Evolutionary conservation across 768 basidiomycete genomes (phyloP).

Genomic region (Mycena pura): DNA sequence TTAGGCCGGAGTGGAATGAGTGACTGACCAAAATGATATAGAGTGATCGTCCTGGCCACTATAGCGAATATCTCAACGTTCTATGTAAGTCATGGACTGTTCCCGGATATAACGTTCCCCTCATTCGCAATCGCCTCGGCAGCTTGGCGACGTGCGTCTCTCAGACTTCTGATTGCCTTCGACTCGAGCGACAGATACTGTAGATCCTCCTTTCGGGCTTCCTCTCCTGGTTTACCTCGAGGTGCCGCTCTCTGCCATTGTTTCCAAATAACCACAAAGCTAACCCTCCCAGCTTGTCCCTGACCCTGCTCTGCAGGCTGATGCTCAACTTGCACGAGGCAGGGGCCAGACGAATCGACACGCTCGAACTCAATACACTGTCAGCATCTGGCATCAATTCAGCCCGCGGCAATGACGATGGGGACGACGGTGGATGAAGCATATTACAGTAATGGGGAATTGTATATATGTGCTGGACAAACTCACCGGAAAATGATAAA

Average conservation of each 20-base stretch:
- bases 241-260: constrained; percentile 11
- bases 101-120: neutral
- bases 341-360: constrained; percentile 2
- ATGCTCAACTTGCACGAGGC: constrained; percentile 19
- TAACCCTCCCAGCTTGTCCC: constrained; percentile 12
- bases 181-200: constrained; percentile 10
- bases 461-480: constrained; percentile 14
- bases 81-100: constrained; percentile 20
- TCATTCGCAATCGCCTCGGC: constrained; percentile 10
- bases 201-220: constrained; percentile 13
- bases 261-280: constrained; percentile 2
- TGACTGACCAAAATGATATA: constrained; percentile 13
- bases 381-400: constrained; percentile 6
- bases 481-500: no score
- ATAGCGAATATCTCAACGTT: constrained; percentile 43
- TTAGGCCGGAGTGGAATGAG: constrained; percentile 4
- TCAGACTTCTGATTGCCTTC: constrained; percentile 1
- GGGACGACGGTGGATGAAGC: constrained; percentile 11
- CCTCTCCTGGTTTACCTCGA: constrained; percentile 16
- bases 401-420: neutral
- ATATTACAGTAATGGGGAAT: constrained; percentile 11
- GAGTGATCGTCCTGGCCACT: constrained; percentile 21
- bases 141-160: constrained; percentile 20
- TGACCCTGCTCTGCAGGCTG: constrained; percentile 15
- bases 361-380: constrained; percentile 8